phyloP scores from a whole-genome alignment of 768 basidiomycete species.

The Inosperma sp. region DNA sequence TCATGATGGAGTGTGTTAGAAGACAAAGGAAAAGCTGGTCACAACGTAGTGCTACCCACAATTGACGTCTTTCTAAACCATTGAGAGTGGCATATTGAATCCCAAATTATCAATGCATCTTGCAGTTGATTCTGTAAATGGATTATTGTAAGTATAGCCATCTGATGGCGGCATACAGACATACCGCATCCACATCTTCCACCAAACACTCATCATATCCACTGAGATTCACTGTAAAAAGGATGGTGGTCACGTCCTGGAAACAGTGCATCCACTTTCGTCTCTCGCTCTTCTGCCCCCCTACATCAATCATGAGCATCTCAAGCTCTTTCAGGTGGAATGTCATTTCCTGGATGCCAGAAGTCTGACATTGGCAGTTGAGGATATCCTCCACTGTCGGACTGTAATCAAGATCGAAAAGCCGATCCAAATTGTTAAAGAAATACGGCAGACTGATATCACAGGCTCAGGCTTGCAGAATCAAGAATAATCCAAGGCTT shows the following conservation, averaged over 20 bases:
- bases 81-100: constrained; percentile 95
- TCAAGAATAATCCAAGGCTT: constrained; percentile 19
- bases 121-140: constrained; percentile 91
- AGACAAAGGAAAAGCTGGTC: not conserved
- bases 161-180: constrained; percentile 26
- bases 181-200: constrained; percentile 84
- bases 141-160: constrained; percentile 7
- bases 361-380: constrained; percentile 79
- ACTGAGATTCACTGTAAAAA: constrained; percentile 87
- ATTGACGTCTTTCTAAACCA: constrained; percentile 96
- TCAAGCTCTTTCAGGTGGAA: constrained; percentile 76
- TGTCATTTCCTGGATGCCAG: constrained; percentile 85
- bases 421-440: constrained; percentile 70
- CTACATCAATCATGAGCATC: constrained; percentile 91
- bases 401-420: constrained; percentile 68
- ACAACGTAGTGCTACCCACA: constrained; percentile 42
- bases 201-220: constrained; percentile 94
- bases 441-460: constrained; percentile 62
- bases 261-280: constrained; percentile 95
- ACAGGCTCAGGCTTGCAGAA: constrained; percentile 2
- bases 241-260: constrained; percentile 89
- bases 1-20: constrained; percentile 4
- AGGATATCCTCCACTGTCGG: constrained; percentile 89
- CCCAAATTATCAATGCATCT: constrained; percentile 98
- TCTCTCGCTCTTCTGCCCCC: constrained; percentile 90